A percentile compares a stretch with the other conserved stretches of the same genome.
Evolutionary conservation across 1,139 yeast species (phyloP).

Genomic region (Hyphopichia fennica): DNA sequence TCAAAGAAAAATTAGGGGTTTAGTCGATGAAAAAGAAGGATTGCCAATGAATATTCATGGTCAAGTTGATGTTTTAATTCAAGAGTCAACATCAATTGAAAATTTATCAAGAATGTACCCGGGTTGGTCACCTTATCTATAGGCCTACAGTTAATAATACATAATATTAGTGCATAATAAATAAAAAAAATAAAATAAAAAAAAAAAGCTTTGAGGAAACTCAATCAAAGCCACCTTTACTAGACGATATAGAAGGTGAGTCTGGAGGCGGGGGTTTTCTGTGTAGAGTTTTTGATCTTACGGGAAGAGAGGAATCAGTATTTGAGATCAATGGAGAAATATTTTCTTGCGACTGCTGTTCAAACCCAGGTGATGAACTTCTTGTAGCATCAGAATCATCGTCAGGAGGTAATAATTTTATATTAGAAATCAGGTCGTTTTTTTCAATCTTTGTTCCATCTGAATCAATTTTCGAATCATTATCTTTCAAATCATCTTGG

Average conservation of each 20-base stretch:
- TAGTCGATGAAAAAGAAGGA: constrained; percentile 74
- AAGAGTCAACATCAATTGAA: constrained; percentile 74
- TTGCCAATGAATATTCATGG: constrained; percentile 89
- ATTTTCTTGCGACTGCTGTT: neutral
- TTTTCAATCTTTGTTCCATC: neutral
- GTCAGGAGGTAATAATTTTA: neutral
- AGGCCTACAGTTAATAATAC: constrained; percentile 1
- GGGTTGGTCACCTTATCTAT: constrained; percentile 84
- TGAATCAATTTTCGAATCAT: neutral
- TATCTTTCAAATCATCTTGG: neutral
- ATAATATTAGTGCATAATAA: neutral
- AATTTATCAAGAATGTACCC: constrained; percentile 84
- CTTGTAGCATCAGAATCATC: neutral
- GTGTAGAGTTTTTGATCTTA: neutral
- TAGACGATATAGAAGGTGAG: neutral
- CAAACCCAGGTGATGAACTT: neutral
- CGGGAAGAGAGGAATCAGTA: neutral
- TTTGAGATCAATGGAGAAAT: neutral
- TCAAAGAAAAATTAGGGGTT: constrained; percentile 79
- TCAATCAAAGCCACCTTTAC: neutral
- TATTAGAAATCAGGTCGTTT: neutral
- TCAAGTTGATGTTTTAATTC: constrained; percentile 86
- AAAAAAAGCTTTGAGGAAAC: neutral
- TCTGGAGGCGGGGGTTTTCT: constrained; percentile 11
- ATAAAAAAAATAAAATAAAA: neutral